Percentiles rank a stretch among this genome's conserved stretches.
Conservation (phyloP, 1,284 basidiomycete species). For the Limonomyces culmigenus region DNA sequence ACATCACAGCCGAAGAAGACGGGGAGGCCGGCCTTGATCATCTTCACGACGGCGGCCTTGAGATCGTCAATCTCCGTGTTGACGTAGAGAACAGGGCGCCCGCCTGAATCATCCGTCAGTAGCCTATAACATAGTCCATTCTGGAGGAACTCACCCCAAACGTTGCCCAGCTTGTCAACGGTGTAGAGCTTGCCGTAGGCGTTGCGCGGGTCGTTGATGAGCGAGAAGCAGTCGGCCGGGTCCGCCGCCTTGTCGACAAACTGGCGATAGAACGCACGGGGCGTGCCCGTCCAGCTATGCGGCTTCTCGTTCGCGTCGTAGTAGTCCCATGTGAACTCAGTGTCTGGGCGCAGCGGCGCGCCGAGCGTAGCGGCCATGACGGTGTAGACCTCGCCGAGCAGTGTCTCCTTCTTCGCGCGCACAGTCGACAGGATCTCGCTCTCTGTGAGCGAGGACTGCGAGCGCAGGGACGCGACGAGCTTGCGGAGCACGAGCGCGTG, state of each 20-base stretch:
- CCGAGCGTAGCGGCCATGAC: slow-evolving; percentile 79
- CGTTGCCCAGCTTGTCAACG: slow-evolving; percentile 83
- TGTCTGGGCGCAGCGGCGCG: slow-evolving; percentile 59
- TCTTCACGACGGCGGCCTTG: slow-evolving; percentile 60
- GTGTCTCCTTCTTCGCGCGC: slow-evolving; percentile 68
- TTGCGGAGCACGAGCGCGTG: slow-evolving; percentile 70
- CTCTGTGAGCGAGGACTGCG: slow-evolving; percentile 22
- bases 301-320: slow-evolving; percentile 71
- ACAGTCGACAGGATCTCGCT: slow-evolving; percentile 31
- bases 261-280: slow-evolving; percentile 57
- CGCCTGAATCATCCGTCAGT: slow-evolving; percentile 1
- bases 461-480: slow-evolving; percentile 32
- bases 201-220: slow-evolving; percentile 92
- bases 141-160: slow-evolving; percentile 54
- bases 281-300: slow-evolving; percentile 63
- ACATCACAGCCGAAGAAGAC: slow-evolving; percentile 94
- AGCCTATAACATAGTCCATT: too few species aligned
- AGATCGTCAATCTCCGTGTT: slow-evolving; percentile 75
- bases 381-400: slow-evolving; percentile 77
- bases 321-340: slow-evolving; percentile 77
- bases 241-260: slow-evolving; percentile 13
- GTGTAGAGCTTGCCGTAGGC: slow-evolving; percentile 75
- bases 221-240: slow-evolving; percentile 65
- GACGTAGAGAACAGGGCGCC: slow-evolving; percentile 28
- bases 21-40: slow-evolving; percentile 79